Evolutionary conservation across 108 stramenopile genomes (phyloP).

Genomic region (Skeletonema tropicum): DNA sequence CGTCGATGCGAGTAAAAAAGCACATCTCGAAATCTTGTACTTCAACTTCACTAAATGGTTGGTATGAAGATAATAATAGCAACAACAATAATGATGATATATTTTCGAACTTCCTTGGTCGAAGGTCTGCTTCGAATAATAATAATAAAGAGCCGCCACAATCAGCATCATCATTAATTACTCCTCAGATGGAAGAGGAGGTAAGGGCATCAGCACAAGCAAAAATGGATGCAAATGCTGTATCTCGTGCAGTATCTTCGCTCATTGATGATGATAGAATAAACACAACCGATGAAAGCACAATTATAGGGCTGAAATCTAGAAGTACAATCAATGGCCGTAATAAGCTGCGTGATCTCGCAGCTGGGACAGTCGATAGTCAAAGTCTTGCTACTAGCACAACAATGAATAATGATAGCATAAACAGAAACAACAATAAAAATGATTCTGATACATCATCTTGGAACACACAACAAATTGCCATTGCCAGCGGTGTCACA

Average conservation of each 20-base stretch:
- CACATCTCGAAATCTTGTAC: background rate
- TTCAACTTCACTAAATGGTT: background rate
- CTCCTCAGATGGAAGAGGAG: conserved; percentile 36
- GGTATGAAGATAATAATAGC: background rate
- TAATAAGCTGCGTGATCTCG: conserved; percentile 10
- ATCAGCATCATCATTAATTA: conserved; percentile 12
- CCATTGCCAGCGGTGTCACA: conserved; percentile 43
- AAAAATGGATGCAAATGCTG: conserved; percentile 29
- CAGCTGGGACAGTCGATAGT: background rate
- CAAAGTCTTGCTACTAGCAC: background rate
- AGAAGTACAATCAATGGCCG: background rate
- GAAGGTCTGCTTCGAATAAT: background rate
- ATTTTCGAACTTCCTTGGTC: background rate
- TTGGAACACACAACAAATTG: conserved; percentile 49
- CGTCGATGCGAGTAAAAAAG: background rate
- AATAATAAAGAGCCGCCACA: background rate
- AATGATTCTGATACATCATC: background rate
- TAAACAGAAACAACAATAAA: conserved; percentile 10
- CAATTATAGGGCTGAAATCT: background rate
- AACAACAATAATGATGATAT: background rate
- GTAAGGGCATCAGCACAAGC: conserved; percentile 40
- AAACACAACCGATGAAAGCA: background rate
- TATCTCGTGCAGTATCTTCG: conserved; percentile 40
- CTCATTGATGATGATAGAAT: conserved; percentile 6
- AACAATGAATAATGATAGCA: background rate